phyloP scores from a whole-genome alignment of 306 rosid genomes.

The Prinsepia uniflora region DNA sequence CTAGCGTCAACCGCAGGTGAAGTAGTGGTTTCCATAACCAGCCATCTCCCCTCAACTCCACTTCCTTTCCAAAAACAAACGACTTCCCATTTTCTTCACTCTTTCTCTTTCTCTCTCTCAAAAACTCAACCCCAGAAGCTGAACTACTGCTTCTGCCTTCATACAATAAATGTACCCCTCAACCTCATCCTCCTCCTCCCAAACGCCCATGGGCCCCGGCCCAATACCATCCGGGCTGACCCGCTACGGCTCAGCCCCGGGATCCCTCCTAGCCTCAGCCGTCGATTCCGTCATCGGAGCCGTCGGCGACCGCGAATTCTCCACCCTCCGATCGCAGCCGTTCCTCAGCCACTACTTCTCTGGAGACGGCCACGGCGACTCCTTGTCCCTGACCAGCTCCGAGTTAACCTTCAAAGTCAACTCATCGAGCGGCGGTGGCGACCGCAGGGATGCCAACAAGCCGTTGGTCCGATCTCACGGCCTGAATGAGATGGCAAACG shows the following conservation, averaged over 20 bases:
- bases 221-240: conserved; percentile 43
- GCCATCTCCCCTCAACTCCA: not conserved
- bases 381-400: conserved; percentile 35
- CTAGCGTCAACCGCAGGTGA: conserved; percentile 23
- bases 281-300: conserved; percentile 59
- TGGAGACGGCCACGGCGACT: conserved; percentile 26
- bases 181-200: conserved; percentile 43
- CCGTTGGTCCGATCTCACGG: conserved; percentile 42
- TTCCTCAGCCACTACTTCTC: conserved; percentile 33
- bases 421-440: conserved; percentile 22
- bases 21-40: conserved; percentile 9
- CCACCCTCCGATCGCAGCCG: conserved; percentile 22
- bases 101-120: not conserved
- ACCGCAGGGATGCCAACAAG: not conserved
- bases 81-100: not conserved
- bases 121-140: not conserved
- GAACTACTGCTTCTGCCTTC: not conserved
- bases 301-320: conserved; percentile 36
- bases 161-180: conserved; percentile 38
- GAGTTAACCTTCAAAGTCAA: conserved; percentile 38
- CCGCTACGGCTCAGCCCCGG: conserved; percentile 70
- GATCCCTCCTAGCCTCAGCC: conserved; percentile 55
- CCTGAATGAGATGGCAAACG: conserved; percentile 25
- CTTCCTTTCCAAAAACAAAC: not conserved
- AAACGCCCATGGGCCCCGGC: conserved; percentile 31